Evolutionary conservation across 2,329 filamentous ascomycete genomes (phyloP).

Genomic region (Alternaria dauci): DNA sequence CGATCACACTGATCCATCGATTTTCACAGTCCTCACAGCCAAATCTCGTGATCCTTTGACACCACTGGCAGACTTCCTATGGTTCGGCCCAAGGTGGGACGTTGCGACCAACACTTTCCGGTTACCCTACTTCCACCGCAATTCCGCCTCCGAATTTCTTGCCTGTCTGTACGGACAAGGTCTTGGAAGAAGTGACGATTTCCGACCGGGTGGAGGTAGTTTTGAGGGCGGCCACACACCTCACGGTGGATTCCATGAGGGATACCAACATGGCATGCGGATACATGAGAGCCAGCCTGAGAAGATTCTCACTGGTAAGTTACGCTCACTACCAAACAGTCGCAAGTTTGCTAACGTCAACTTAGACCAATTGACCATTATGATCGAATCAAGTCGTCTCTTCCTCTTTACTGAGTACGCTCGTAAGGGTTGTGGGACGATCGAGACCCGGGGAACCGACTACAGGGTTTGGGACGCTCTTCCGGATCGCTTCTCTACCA

Average conservation of each 20-base stretch:
- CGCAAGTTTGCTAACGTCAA: not conserved
- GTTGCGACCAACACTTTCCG: slow-evolving; percentile 52
- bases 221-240: slow-evolving; percentile 51
- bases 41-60: slow-evolving; percentile 49
- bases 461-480: slow-evolving; percentile 51
- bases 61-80: slow-evolving; percentile 50
- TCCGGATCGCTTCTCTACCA: slow-evolving; percentile 49
- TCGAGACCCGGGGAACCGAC: slow-evolving; percentile 48
- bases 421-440: slow-evolving; percentile 45
- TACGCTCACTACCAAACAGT: not conserved
- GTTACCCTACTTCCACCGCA: slow-evolving; percentile 52
- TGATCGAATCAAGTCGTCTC: slow-evolving; percentile 51
- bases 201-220: slow-evolving; percentile 50
- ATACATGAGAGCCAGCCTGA: slow-evolving; percentile 55
- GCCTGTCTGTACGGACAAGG: slow-evolving; percentile 51
- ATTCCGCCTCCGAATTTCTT: slow-evolving; percentile 50
- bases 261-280: slow-evolving; percentile 57
- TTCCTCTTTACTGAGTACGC: slow-evolving; percentile 53
- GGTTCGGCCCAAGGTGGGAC: slow-evolving; percentile 52
- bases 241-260: slow-evolving; percentile 54
- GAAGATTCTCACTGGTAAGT: slow-evolving; percentile 52
- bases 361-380: slow-evolving; percentile 50
- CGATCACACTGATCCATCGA: slow-evolving; percentile 51
- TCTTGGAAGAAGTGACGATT: slow-evolving; percentile 54
- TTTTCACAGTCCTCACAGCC: slow-evolving; percentile 51